Evolutionary conservation across 176 grass and related monocot genomes (phyloP).

Genomic region (Pontederia paniculata): DNA sequence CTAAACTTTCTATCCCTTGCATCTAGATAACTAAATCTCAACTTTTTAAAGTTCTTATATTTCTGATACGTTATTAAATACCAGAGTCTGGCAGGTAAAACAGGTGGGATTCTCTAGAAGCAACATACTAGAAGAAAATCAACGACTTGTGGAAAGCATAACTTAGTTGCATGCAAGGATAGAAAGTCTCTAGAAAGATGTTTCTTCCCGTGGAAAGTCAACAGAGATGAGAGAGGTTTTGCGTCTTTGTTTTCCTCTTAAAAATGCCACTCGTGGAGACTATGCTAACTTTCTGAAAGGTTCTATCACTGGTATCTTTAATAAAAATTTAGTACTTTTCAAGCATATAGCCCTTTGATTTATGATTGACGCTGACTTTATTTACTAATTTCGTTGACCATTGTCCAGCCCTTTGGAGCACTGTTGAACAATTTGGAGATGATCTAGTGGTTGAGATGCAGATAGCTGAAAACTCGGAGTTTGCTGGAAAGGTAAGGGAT

Average conservation of each 20-base stretch:
- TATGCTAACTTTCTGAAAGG: too few species aligned
- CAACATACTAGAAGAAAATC: conserved; percentile 38
- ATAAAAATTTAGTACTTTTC: too few species aligned
- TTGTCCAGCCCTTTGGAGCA: conserved; percentile 8
- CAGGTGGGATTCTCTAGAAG: conserved; percentile 47
- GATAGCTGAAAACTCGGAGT: not conserved
- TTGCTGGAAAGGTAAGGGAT: conserved; percentile 5
- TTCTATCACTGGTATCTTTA: too few species aligned
- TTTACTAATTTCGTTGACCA: not conserved
- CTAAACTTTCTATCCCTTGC: not conserved
- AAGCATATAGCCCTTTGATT: too few species aligned
- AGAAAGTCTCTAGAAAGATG: conserved; percentile 47
- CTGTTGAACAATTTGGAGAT: not conserved
- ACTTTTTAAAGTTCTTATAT: conserved; percentile 16
- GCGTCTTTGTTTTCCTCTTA: not conserved
- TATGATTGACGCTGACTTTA: too few species aligned
- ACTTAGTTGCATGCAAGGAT: conserved; percentile 46
- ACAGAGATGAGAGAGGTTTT: conserved; percentile 25
- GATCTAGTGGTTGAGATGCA: not conserved
- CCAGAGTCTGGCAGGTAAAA: conserved; percentile 85
- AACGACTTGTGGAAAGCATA: conserved; percentile 39
- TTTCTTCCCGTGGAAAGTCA: conserved; percentile 26
- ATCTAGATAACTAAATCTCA: not conserved
- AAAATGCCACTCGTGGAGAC: too few species aligned
- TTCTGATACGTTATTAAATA: conserved; percentile 70